phyloP scores from a whole-genome alignment of 345 rosid genomes.

The Clausena lansium region DNA sequence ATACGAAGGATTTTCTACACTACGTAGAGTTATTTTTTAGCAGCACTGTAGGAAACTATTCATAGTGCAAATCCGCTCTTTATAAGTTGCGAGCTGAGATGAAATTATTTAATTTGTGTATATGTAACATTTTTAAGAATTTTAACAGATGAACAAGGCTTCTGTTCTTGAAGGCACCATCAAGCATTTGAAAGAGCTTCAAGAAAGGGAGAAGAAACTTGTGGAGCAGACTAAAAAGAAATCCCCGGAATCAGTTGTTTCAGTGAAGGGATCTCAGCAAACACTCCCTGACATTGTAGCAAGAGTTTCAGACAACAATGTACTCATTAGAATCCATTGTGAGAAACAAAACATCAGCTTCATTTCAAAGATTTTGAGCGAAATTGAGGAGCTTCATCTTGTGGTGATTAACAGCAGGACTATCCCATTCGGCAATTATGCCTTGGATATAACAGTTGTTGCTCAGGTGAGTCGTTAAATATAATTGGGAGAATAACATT shows the following conservation, averaged over 20 bases:
- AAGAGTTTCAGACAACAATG: slow-evolving; percentile 18
- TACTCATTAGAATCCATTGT: slow-evolving; percentile 26
- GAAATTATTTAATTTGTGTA: no score
- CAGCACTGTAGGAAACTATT: no score
- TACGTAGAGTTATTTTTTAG: no score
- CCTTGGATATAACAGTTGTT: slow-evolving; percentile 22
- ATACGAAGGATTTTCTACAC: no score
- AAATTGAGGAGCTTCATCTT: slow-evolving; percentile 24
- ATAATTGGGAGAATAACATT: no score
- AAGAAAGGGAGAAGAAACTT: slow-evolving; percentile 20
- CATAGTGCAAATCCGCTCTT: no score
- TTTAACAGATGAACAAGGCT: slow-evolving; percentile 25
- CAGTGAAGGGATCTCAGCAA: no score
- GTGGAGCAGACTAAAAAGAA: slow-evolving; percentile 16
- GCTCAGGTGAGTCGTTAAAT: slow-evolving; percentile 19
- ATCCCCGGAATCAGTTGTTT: background rate
- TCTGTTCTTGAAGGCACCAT: slow-evolving; percentile 29
- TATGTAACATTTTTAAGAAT: no score
- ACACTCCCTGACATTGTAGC: slow-evolving; percentile 23
- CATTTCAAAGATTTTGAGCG: slow-evolving; percentile 12
- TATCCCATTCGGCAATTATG: slow-evolving; percentile 27
- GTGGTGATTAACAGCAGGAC: slow-evolving; percentile 18
- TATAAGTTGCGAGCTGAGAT: no score
- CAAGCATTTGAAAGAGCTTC: slow-evolving; percentile 27
- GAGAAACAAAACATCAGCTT: slow-evolving; percentile 17